Evolutionary conservation across 179 eudicot genomes (phyloP), one percentile per base, ranked within the genome.

Genomic region (Vitellaria paradoxa): DNA sequence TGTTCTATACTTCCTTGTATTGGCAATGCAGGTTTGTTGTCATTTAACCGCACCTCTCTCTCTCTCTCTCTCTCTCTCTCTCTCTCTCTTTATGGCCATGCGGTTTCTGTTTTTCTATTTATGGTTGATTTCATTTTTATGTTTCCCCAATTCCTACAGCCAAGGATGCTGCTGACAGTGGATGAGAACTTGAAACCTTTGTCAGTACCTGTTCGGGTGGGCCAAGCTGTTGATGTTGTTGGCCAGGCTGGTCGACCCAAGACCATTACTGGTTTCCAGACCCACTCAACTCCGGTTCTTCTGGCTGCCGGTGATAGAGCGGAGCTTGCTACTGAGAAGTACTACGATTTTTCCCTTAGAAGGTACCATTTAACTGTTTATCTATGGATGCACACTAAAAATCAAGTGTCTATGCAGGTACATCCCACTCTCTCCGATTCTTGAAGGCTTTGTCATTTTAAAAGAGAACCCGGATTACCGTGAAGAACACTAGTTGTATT

Each of bases 211-310:
- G 98, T 95, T 59, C 90, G 98, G 21, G 99, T 95, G 47, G 99
- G 98, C 42, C 97, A 95, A 83, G 98, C 99, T 9, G 99, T 95
- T 73, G 99, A 95, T 85, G 98, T 95, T 73, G 99, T 95, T 6
- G 98, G 98, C 57, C 98, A 95, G 83, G 99, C 99, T 10, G 99
- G 99, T 71, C 87, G 98, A 30, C 98, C 99, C 24, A 95, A 95
- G 87, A 93, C 99, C 63, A 93, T 95, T 18, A 95, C 99, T 1
- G 98, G 99, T 37, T 95, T 95, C 87, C 99, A 93, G 84, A 93
- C 99, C 68, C 98, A 93, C 83, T 86, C 96, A 30, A 95, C 99
- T 68, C 97, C 98, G 0, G 99, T 95, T 74, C 95, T 95, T 72
- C 90, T 95, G 49, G 84, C 97, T 77, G 97, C 95, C 59, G 97